Conservation (phyloP, 1,284 basidiomycete species). For the Phellopilus nigrolimitatus region DNA sequence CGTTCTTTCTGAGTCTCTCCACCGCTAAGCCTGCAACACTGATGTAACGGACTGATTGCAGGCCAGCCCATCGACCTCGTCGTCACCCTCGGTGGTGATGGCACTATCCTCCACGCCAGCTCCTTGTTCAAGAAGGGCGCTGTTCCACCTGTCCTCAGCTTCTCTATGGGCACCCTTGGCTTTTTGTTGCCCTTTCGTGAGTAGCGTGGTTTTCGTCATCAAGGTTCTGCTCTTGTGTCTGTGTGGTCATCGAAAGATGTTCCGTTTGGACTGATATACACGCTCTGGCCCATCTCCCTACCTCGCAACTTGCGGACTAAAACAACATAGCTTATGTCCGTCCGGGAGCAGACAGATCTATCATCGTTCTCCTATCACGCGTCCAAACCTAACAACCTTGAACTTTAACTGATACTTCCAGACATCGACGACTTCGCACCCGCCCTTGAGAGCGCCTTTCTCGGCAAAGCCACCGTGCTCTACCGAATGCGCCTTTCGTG, state of each 20-base stretch:
- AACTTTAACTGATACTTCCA: conserved; percentile 28
- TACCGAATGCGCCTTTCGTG: conserved; percentile 86
- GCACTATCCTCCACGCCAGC: conserved; percentile 92
- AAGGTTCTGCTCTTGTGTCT: background rate
- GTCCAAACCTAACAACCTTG: conserved; percentile 10
- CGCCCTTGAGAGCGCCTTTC: conserved; percentile 74
- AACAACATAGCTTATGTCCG: too few relatives aligned
- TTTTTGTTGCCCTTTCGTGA: conserved; percentile 92
- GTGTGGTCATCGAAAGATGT: background rate
- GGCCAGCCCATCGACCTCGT: conserved; percentile 76
- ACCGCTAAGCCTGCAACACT: background rate
- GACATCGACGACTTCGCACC: conserved; percentile 79
- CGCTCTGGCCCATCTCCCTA: too few relatives aligned
- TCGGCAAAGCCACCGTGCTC: conserved; percentile 73
- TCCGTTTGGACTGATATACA: too few relatives aligned
- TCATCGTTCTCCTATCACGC: conserved; percentile 4
- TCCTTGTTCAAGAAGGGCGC: conserved; percentile 85
- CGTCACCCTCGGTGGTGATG: conserved; percentile 91
- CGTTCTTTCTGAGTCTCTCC: conserved; percentile 13
- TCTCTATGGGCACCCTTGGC: conserved; percentile 94
- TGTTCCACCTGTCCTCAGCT: conserved; percentile 92
- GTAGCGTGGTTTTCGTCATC: conserved; percentile 29
- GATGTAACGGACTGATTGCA: conserved; percentile 34
- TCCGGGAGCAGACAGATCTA: too few relatives aligned
- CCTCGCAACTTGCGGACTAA: too few relatives aligned